Conservation (phyloP, 306 rosid genomes). For the Ceratonia siliqua region DNA sequence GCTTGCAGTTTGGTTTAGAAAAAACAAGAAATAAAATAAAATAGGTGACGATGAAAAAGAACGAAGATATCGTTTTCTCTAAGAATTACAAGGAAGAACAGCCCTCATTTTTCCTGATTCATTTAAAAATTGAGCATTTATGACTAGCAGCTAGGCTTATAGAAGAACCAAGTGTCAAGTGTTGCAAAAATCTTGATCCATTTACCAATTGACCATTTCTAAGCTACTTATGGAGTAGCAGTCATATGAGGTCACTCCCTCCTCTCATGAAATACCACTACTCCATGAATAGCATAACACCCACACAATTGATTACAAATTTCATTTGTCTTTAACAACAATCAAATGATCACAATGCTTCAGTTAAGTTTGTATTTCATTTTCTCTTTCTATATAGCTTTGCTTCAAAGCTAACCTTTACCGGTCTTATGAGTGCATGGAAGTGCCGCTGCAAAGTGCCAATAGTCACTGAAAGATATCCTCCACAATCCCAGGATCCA, state of each 20-base stretch:
- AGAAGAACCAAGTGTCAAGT: neutral
- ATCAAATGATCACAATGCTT: conserved; percentile 16
- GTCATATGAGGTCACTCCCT: no score
- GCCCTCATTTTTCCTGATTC: neutral
- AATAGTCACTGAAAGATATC: conserved; percentile 19
- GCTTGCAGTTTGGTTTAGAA: neutral
- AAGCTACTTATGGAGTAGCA: no score
- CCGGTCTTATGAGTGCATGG: neutral
- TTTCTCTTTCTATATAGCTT: conserved; percentile 4
- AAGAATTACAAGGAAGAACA: neutral
- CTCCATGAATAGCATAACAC: no score
- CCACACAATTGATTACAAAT: no score
- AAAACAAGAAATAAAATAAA: no score
- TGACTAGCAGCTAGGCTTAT: neutral
- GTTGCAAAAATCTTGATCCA: neutral
- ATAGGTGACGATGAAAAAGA: no score
- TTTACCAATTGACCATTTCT: no score
- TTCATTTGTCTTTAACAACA: conserved; percentile 6
- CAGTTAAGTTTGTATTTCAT: neutral
- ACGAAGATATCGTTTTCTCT: no score
- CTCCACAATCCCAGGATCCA: conserved; percentile 18
- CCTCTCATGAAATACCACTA: no score
- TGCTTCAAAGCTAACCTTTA: conserved; percentile 28
- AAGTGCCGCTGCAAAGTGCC: neutral
- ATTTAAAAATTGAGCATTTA: neutral